Conservation (phyloP, 108 stramenopile species). For the Stephanodiscus triporus region DNA sequence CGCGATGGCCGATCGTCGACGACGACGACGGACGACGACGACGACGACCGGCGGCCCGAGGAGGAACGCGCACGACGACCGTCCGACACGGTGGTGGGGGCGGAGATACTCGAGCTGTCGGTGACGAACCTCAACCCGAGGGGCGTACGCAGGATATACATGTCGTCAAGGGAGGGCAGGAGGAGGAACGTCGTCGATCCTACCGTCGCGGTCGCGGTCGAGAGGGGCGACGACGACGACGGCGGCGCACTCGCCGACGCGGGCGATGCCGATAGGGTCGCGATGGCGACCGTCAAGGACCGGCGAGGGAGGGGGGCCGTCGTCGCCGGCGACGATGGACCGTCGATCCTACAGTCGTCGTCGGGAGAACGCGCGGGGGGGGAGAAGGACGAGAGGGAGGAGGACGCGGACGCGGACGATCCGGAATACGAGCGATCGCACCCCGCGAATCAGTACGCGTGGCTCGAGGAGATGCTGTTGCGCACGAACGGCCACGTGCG, state of each 20-base stretch:
- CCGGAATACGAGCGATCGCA: slow-evolving; percentile 63
- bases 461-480: slow-evolving; percentile 78
- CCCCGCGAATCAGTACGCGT: slow-evolving; percentile 91
- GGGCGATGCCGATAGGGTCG: neutral
- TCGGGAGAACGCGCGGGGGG: no score
- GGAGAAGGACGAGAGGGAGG: slow-evolving; percentile 15
- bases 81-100: slow-evolving; percentile 57
- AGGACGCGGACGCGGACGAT: slow-evolving; percentile 31
- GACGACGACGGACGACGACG: neutral
- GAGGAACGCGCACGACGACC: neutral
- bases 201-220: slow-evolving; percentile 16
- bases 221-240: neutral
- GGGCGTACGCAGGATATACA: slow-evolving; percentile 72
- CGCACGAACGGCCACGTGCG: slow-evolving; percentile 66
- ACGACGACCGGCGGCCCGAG: neutral
- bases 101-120: slow-evolving; percentile 76
- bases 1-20: neutral
- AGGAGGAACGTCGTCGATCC: slow-evolving; percentile 31
- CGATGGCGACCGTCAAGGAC: neutral
- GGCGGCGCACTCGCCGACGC: neutral
- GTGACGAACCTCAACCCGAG: slow-evolving; percentile 71
- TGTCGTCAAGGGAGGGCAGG: slow-evolving; percentile 36
- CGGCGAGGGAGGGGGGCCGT: neutral
- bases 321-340: neutral
- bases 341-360: no score